A percentile compares a stretch with the other conserved stretches of the same genome.
These are phyloP conservation scores for Prunus fruticosa DNA, from an alignment of 306 rosid genomes.

Conservation along the genomic window DNA sequence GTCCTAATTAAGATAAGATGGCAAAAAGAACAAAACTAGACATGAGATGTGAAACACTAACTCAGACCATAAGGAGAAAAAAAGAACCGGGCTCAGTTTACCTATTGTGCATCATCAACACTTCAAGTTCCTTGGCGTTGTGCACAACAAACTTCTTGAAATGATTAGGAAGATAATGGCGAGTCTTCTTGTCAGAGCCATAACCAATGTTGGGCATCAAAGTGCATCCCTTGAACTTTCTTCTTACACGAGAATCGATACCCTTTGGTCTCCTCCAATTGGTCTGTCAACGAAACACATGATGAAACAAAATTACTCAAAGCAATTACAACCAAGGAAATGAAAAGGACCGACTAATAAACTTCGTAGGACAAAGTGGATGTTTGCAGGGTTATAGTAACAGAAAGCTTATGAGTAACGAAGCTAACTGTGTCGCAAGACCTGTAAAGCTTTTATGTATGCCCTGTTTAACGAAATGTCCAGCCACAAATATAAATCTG, in stretches of 20 bases:
- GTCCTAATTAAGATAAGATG: conserved; percentile 40
- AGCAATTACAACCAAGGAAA: not conserved
- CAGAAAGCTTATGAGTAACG: conserved; percentile 35
- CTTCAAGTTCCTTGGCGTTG: conserved; percentile 62
- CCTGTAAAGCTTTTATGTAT: conserved; percentile 43
- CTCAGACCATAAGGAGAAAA: not conserved
- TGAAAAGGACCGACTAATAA: not conserved
- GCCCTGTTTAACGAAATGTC: conserved; percentile 64
- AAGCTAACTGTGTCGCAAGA: conserved; percentile 76
- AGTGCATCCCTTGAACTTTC: conserved; percentile 77
- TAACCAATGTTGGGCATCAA: conserved; percentile 86
- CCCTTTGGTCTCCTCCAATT: conserved; percentile 91
- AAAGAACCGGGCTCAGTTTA: not conserved
- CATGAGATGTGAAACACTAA: not conserved
- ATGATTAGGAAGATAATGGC: conserved; percentile 75
- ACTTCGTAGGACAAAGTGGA: not conserved
- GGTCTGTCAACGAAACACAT: conserved; percentile 22
- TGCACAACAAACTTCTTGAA: conserved; percentile 83
- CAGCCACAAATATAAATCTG: conserved; percentile 44
- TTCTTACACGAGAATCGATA: conserved; percentile 75
- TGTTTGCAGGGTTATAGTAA: conserved; percentile 72
- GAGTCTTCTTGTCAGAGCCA: conserved; percentile 80
- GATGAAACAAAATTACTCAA: not conserved
- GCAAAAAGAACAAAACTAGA: not conserved
- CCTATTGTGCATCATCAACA: conserved; percentile 83